Conservation (phyloP, 768 basidiomycete genomes). For the Boletus fagicola region DNA sequence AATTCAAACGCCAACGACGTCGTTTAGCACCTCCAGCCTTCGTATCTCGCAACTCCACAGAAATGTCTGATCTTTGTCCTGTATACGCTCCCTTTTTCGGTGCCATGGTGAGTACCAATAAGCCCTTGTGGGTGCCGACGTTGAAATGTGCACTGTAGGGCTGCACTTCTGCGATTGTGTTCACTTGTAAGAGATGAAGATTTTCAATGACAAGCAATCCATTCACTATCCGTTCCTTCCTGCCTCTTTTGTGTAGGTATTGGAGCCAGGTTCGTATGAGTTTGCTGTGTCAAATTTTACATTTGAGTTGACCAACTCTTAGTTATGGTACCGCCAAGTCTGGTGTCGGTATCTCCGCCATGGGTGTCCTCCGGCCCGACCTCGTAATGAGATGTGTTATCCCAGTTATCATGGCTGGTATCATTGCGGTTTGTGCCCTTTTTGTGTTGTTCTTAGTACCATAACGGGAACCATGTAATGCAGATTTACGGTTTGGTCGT, state of each 20-base stretch:
- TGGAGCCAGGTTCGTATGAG: constrained; percentile 68
- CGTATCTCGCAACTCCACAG: constrained; percentile 4
- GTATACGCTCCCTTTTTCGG: constrained; percentile 99
- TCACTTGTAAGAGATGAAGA: constrained; percentile 73
- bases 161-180: constrained; percentile 94
- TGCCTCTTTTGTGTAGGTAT: constrained; percentile 51
- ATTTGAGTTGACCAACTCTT: not conserved
- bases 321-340: constrained; percentile 99
- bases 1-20: constrained; percentile 1
- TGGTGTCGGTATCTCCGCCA: constrained; percentile 95
- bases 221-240: not conserved
- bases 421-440: constrained; percentile 81
- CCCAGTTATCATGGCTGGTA: constrained; percentile 99
- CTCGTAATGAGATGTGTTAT: constrained; percentile 98
- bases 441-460: not conserved
- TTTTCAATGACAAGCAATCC: not conserved
- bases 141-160: constrained; percentile 52
- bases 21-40: not conserved
- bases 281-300: not conserved
- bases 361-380: constrained; percentile 96
- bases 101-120: constrained; percentile 69
- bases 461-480: not conserved
- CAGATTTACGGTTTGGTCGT: constrained; percentile 98
- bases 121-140: not conserved
- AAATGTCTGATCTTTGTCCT: constrained; percentile 80